A percentile compares a stretch with the other conserved stretches of the same genome.
phyloP scores from a whole-genome alignment of 345 rosid species.

The Trapa bicornis region DNA sequence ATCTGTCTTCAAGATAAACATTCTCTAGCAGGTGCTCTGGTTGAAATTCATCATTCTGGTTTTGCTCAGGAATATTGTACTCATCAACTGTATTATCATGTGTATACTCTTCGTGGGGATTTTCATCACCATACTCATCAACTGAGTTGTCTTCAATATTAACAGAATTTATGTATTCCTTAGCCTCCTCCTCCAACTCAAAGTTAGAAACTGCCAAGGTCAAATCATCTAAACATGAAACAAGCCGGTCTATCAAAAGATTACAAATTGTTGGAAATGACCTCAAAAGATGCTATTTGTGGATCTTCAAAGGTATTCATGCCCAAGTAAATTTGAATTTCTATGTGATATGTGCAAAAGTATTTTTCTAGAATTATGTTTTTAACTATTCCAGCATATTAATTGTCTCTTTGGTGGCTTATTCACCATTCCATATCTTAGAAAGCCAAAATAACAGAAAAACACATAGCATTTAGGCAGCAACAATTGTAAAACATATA shows the following conservation, averaged over 20 bases:
- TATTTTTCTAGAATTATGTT: not conserved
- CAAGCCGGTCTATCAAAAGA: not conserved
- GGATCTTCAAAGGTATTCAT: not conserved
- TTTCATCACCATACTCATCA: constrained; percentile 31
- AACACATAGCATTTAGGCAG: no score
- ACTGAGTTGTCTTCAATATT: constrained; percentile 39
- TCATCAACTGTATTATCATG: constrained; percentile 11
- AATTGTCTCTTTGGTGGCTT: no score
- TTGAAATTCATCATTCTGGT: constrained; percentile 46
- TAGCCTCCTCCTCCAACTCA: constrained; percentile 54
- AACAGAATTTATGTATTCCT: constrained; percentile 49
- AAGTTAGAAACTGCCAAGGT: constrained; percentile 49
- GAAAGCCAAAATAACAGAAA: no score
- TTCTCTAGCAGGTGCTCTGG: constrained; percentile 51
- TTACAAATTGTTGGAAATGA: not conserved
- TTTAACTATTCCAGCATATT: no score
- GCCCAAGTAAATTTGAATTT: not conserved
- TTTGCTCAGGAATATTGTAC: constrained; percentile 35
- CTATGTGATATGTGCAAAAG: not conserved
- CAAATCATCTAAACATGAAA: constrained; percentile 7
- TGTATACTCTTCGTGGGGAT: constrained; percentile 10
- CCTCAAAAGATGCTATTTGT: not conserved
- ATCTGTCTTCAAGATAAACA: constrained; percentile 41
- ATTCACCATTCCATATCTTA: no score
- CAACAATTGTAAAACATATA: no score